phyloP scores from a whole-genome alignment of 768 basidiomycete genomes.

The Mycena floridula region DNA sequence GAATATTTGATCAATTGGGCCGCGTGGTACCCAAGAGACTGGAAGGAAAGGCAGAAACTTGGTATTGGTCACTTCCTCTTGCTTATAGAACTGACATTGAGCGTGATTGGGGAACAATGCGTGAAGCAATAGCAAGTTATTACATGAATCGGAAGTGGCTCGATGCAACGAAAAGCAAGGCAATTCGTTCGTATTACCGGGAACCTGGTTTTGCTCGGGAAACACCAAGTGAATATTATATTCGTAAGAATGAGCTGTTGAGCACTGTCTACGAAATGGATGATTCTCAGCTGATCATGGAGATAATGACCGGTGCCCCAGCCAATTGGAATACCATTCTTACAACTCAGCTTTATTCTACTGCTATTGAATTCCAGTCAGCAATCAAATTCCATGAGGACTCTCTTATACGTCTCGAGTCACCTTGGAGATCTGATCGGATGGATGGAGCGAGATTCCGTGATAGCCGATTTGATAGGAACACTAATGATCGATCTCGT shows the following conservation, averaged over 20 bases:
- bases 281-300: slow-evolving; percentile 5
- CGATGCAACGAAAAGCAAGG: background rate
- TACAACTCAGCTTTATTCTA: slow-evolving; percentile 1
- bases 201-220: slow-evolving; percentile 3
- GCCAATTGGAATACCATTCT: slow-evolving; percentile 11
- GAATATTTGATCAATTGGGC: no score
- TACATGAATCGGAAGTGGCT: no score
- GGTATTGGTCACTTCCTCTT: no score
- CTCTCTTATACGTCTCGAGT: background rate
- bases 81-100: no score
- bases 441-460: background rate
- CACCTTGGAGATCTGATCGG: no score
- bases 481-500: background rate
- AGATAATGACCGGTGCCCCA: slow-evolving; percentile 9
- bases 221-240: slow-evolving; percentile 6
- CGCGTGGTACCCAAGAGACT: no score
- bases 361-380: slow-evolving; percentile 9
- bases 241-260: slow-evolving; percentile 4
- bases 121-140: no score
- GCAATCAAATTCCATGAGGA: slow-evolving; percentile 16
- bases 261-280: slow-evolving; percentile 1
- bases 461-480: background rate
- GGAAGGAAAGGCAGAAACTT: no score
- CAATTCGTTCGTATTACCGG: background rate
- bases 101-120: no score